Base-by-base conservation (phyloP, 192 early-diverging fungal species). In the Backusella morwellensis region DNA sequence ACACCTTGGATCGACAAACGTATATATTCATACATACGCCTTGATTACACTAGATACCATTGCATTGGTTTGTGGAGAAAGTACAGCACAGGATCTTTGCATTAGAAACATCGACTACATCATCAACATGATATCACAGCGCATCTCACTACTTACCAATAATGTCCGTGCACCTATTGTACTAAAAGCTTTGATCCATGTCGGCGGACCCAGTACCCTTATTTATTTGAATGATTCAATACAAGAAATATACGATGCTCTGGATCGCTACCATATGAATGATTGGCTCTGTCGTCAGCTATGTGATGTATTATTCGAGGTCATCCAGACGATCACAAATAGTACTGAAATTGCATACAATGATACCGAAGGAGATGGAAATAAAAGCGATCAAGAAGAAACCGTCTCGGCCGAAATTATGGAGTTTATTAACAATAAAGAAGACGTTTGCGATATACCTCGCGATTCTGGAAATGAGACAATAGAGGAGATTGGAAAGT, bases 221-320 rank as follows among this genome's bases (percentile, higher is more conserved):
- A 56, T 76, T 6, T 87, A 84, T 80, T 50, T 90, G 14, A 83
- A 86, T 52, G 89, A 90, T 47, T 83, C 86, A 8, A 79, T 90
- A 3, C 80, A 83, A 17, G 89, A 90, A 38, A 86, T 88, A 26
- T 90, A 88, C 72, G 87, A 87, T 66, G 89, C 85, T 34, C 67
- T 90, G 54, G 87, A 88, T 73, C 67, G 79, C 12, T 86, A 85
- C 80, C 81, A 84, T 77, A 72, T 84, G 75, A 78, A 88, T n/a
- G 78, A 84, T 36, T 70, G 75, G 38, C 63, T 87, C 1, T 84
- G 80, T 35, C 77, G 79, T 15, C 82, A 84, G 3, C 41, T 88
- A 19, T 84, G 79, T 59, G 70, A 54, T 11, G 75, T 80, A 0
- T 56, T 82, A 42, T 63, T 40, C 34, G 76, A 82, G 63, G 71